A percentile compares a stretch with the other conserved stretches of the same genome.
Evolutionary conservation across 805 yeast genomes (phyloP).

Genomic region (Starmerella sp.): DNA sequence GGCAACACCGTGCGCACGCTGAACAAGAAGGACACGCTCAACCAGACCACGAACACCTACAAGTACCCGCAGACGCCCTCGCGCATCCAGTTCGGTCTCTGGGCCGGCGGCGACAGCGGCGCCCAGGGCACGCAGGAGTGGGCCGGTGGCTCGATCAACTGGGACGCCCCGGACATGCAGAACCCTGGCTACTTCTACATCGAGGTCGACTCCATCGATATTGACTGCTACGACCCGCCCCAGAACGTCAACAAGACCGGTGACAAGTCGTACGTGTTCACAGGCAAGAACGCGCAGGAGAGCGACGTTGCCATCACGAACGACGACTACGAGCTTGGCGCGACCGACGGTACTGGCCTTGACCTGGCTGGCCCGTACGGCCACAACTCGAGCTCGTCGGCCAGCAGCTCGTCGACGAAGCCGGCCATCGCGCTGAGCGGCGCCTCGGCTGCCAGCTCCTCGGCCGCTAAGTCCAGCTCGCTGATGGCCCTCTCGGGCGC

Average conservation of each 20-base stretch:
- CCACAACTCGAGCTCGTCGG: conserved; percentile 8
- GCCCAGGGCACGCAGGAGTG: conserved; percentile 56
- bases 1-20: conserved; percentile 58
- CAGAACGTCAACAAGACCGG: conserved; percentile 38
- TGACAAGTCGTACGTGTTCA: conserved; percentile 43
- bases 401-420: conserved; percentile 11
- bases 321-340: conserved; percentile 48
- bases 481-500: conserved; percentile 1
- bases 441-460: conserved; percentile 11
- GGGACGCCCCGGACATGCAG: conserved; percentile 43
- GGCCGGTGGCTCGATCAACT: conserved; percentile 82
- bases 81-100: conserved; percentile 54
- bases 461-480: conserved; percentile 4
- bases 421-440: conserved; percentile 7
- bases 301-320: conserved; percentile 51
- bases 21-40: conserved; percentile 42
- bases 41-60: conserved; percentile 46
- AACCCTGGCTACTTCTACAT: conserved; percentile 76
- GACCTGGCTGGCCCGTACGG: conserved; percentile 30
- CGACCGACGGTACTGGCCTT: conserved; percentile 54
- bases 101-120: conserved; percentile 43
- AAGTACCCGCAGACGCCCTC: conserved; percentile 89
- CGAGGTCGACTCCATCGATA: conserved; percentile 44
- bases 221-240: conserved; percentile 69
- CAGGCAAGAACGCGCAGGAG: conserved; percentile 35